Evolutionary conservation across 2,329 filamentous ascomycete species (phyloP).

Genomic region (Aurifilum marmelostoma): DNA sequence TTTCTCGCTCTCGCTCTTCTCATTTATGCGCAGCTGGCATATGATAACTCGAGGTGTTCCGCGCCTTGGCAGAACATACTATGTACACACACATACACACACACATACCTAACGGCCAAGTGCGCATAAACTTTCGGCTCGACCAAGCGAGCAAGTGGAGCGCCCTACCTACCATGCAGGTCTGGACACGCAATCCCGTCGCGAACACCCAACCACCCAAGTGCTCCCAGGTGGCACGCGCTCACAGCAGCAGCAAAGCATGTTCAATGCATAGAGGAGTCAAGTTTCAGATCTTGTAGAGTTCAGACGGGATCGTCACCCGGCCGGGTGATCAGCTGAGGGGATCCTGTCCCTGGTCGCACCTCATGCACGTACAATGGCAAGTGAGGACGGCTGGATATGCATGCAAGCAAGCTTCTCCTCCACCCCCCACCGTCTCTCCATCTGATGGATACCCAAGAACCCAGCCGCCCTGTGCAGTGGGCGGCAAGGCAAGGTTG

Average conservation of each 20-base stretch:
- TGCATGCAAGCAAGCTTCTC: neutral
- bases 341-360: neutral
- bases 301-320: neutral
- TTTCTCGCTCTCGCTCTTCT: neutral
- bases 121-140: neutral
- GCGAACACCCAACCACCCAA: neutral
- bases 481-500: neutral
- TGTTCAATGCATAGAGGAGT: neutral
- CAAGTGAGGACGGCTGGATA: neutral
- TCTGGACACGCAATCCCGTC: neutral
- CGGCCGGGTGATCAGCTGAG: neutral
- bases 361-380: neutral
- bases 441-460: neutral
- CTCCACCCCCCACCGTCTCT: no score
- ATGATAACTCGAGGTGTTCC: neutral
- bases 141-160: neutral
- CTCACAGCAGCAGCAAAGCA: neutral
- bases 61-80: neutral
- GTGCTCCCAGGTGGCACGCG: neutral
- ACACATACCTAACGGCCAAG: neutral
- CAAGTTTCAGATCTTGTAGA: neutral
- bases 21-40: neutral
- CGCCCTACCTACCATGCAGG: neutral
- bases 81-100: neutral
- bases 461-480: neutral